A percentile compares a stretch with the other conserved stretches of the same genome.
Conservation (phyloP, 352 stramenopile genomes). For the Globisporangium spiculum region DNA sequence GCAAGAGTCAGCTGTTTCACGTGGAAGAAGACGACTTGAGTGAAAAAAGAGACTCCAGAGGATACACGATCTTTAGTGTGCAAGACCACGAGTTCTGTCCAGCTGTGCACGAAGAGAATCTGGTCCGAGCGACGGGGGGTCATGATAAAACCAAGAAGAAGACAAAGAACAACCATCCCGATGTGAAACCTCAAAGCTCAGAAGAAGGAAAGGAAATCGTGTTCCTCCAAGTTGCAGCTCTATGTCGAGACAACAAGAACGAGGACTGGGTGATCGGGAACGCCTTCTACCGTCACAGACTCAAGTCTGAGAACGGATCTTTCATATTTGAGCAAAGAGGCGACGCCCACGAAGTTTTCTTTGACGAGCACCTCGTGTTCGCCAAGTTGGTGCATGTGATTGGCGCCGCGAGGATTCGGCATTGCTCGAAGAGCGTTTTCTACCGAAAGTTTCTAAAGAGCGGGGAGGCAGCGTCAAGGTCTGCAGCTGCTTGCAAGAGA, state of each 20-base stretch:
- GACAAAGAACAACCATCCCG: too few species aligned
- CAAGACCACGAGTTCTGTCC: constrained; percentile 18
- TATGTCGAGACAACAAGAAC: constrained; percentile 19
- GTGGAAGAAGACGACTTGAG: background rate
- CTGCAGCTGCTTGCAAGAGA: background rate
- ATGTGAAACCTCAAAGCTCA: background rate
- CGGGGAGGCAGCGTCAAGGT: background rate
- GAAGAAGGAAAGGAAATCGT: constrained; percentile 2
- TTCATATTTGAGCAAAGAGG: background rate
- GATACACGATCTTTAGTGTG: constrained; percentile 21
- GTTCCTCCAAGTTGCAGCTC: constrained; percentile 9
- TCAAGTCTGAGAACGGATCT: background rate
- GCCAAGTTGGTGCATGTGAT: constrained; percentile 10
- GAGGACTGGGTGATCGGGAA: constrained; percentile 19
- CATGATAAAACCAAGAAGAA: background rate
- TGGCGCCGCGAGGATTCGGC: constrained; percentile 4
- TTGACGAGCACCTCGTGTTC: constrained; percentile 16
- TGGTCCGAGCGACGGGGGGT: background rate
- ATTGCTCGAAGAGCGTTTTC: constrained; percentile 5
- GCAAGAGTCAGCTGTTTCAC: background rate
- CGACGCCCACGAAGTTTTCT: constrained; percentile 6
- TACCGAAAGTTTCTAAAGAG: constrained; percentile 10
- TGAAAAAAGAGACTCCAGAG: background rate
- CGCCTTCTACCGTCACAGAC: constrained; percentile 4
- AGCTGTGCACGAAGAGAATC: background rate